Percentiles rank a stretch among this genome's conserved stretches.
Evolutionary conservation across 2,329 filamentous ascomycete species (phyloP).

Genomic region (Sporothrix curviconia): DNA sequence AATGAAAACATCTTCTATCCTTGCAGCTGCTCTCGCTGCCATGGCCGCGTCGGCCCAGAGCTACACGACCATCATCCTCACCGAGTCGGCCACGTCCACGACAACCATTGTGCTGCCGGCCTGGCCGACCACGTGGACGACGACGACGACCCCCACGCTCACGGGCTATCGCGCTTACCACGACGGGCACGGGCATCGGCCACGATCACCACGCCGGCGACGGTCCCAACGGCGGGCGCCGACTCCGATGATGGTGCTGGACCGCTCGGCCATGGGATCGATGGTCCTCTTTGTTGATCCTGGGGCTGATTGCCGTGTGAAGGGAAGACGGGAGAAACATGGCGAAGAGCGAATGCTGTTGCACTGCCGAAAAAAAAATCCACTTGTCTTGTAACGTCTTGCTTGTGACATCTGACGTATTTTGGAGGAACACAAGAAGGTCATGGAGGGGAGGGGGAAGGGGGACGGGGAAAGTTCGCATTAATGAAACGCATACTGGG

Average conservation of each 20-base stretch:
- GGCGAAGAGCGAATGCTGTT: too few species aligned
- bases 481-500: constrained; percentile 8
- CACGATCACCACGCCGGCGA: constrained; percentile 9
- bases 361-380: not conserved
- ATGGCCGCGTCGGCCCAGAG: constrained; percentile 6
- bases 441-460: not conserved
- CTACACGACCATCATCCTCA: constrained; percentile 16
- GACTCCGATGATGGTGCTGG: constrained; percentile 12
- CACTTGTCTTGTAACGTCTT: too few species aligned
- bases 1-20: constrained; percentile 2
- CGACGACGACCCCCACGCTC: not conserved
- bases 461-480: not conserved
- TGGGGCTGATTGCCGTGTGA: constrained; percentile 21
- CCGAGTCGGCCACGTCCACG: constrained; percentile 14
- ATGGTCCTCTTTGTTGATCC: constrained; percentile 17
- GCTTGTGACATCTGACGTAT: not conserved
- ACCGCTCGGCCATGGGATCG: constrained; percentile 17
- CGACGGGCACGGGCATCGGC: not conserved
- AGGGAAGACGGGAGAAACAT: not conserved
- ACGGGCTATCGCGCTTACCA: not conserved
- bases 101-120: constrained; percentile 17
- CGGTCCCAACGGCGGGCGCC: constrained; percentile 20
- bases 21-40: not conserved
- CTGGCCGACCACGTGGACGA: constrained; percentile 14
- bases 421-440: not conserved